Evolutionary conservation across 2,329 filamentous ascomycete genomes (phyloP).

Genomic region (Endothia cerciana): DNA sequence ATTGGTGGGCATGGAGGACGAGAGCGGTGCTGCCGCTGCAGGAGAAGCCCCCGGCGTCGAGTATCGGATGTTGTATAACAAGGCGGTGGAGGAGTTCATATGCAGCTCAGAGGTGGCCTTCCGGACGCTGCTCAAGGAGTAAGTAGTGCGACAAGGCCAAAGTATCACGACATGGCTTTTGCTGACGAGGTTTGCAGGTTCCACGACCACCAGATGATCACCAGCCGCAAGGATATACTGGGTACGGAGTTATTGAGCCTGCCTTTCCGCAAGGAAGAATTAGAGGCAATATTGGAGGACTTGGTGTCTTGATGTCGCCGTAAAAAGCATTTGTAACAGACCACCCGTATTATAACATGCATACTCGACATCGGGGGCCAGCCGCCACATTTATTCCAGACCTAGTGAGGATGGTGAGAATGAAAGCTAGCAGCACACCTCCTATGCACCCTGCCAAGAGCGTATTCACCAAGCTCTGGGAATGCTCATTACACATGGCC

Average conservation of each 20-base stretch:
- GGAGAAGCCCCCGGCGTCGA: conserved; percentile 75
- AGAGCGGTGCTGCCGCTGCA: conserved; percentile 49
- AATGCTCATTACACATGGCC: background rate
- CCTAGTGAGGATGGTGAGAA: background rate
- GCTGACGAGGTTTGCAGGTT: conserved; percentile 60
- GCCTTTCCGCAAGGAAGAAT: conserved; percentile 84
- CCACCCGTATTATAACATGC: background rate
- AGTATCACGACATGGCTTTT: background rate
- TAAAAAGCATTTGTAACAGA: background rate
- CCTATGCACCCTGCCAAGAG: background rate
- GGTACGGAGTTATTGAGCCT: conserved; percentile 86
- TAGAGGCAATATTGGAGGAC: conserved; percentile 88
- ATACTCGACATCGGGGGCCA: background rate
- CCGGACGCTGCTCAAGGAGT: conserved; percentile 91
- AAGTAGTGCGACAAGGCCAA: conserved; percentile 38
- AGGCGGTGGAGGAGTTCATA: conserved; percentile 95
- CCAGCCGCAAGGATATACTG: conserved; percentile 80
- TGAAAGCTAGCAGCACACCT: background rate
- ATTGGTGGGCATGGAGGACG: conserved; percentile 69
- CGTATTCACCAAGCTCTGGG: background rate
- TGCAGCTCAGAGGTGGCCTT: conserved; percentile 97
- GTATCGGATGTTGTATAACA: conserved; percentile 90
- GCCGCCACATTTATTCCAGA: background rate
- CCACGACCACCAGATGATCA: conserved; percentile 97
- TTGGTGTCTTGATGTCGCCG: conserved; percentile 44